These are phyloP conservation scores for Lolium multiflorum DNA, from an alignment of 176 grass and related monocot genomes.

Conservation along the genomic window DNA sequence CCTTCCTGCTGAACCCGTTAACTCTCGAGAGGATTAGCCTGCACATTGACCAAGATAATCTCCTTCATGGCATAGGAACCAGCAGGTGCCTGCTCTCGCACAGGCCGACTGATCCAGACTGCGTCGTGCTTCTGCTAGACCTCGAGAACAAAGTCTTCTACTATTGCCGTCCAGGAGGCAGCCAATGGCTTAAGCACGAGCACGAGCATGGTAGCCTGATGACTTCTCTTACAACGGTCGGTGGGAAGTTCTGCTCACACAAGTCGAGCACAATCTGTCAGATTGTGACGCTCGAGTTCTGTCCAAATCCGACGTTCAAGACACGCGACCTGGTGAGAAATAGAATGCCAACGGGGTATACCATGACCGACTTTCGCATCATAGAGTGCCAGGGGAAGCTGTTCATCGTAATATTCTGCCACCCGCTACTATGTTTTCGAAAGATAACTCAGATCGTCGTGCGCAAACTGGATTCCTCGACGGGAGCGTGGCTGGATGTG, in stretches of 20 bases:
- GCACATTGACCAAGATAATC: not conserved
- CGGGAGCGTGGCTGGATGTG: not conserved
- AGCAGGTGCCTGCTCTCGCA: not conserved
- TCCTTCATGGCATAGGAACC: not conserved
- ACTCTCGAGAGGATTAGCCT: not conserved
- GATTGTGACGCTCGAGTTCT: not conserved
- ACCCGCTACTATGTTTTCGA: not conserved
- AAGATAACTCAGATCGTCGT: not conserved
- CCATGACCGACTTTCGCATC: not conserved
- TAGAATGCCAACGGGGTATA: not conserved
- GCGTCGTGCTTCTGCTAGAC: not conserved
- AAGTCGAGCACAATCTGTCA: not conserved
- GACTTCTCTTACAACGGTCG: not conserved
- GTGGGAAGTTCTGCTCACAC: not conserved
- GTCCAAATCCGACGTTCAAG: not conserved
- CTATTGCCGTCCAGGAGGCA: not conserved
- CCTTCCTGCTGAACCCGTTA: not conserved
- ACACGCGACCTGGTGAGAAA: not conserved
- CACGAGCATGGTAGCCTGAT: not conserved
- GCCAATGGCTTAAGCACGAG: not conserved
- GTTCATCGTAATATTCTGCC: not conserved
- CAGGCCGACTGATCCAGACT: not conserved
- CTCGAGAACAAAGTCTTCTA: not conserved
- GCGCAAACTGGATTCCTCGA: not conserved
- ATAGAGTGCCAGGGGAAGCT: not conserved